Evolutionary conservation across 129 eudicot species (phyloP), one percentile per base, ranked within the genome.

Genomic region (Arctium lappa): DNA sequence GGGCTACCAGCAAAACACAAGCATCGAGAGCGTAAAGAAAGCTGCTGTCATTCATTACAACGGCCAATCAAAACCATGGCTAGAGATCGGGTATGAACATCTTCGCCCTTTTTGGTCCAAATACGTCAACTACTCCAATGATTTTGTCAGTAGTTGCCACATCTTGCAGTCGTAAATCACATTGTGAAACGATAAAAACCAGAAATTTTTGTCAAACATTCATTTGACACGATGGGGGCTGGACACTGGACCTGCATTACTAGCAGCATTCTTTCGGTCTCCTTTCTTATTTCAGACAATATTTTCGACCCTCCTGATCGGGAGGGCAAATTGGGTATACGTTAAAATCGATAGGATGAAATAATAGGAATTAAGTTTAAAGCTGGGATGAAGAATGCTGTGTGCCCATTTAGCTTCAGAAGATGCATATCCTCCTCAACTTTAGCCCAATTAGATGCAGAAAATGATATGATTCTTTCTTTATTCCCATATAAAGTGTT

Each of bases 11-110:
- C 89, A 85, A 50, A 91, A 89, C 72, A 95, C 97, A 38, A 85
- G 82, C 70, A 86, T 95, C 68, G 97, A 95, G 82, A 87, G 83
- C n/a, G 82, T 95, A 82, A 91, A 83, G 70, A 91, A 88, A 80
- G 99, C 97, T 40, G 97, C 99, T 16, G 99, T 95, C n/a, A 95
- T 95, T 77, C 99, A 95, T 83, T 95, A 95, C 90, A 95, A 95
- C 27, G 99, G 99, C 68, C 99, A 95, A 79, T 89, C 99, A 33
- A 95, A 95, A 86, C 99, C 99, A 0, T 95, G 99, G 99, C 87
- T 95, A 15, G 94, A 94, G 83, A 93, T 95, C 38, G 99, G 99
- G 11, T 95, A 86, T 48, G 95, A 91, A 81, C 99, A 95, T 89
- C 97, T 95, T 60, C 91, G 99, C 30, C 98, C 99, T 48, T 95